A percentile compares a stretch with the other conserved stretches of the same genome.
Conservation (phyloP, 1,139 yeast species). For the Yamadazyma trypodendri region DNA sequence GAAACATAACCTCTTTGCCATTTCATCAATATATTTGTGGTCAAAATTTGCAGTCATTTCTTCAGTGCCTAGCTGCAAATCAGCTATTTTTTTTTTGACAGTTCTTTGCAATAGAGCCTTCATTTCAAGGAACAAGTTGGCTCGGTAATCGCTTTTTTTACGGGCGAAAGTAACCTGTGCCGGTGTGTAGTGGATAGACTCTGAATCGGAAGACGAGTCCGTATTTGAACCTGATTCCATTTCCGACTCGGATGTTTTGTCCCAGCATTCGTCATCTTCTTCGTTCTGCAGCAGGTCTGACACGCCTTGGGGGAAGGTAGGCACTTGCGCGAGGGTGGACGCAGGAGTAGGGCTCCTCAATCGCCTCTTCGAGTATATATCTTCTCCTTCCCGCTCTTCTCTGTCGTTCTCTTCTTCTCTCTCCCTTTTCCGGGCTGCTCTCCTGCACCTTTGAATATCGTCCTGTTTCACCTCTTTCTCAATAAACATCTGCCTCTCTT, state of each 20-base stretch:
- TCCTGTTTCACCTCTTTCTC: conserved; percentile 1
- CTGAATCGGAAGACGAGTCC: conserved; percentile 9
- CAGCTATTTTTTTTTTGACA: conserved; percentile 21
- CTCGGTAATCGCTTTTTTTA: conserved; percentile 24
- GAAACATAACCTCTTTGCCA: conserved; percentile 23
- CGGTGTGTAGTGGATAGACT: conserved; percentile 2
- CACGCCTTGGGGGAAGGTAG: too few relatives aligned
- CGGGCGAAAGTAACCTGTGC: not conserved
- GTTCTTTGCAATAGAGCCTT: conserved; percentile 36
- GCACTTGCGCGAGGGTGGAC: too few relatives aligned
- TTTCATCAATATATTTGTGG: conserved; percentile 16
- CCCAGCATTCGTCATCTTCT: not conserved
- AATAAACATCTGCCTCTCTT: conserved; percentile 1
- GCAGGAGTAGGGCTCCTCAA: too few relatives aligned
- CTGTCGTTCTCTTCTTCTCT: not conserved
- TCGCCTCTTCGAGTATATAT: too few relatives aligned
- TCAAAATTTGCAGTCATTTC: conserved; percentile 21
- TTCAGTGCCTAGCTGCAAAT: conserved; percentile 8
- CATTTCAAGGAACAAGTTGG: conserved; percentile 38
- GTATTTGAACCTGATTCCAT: conserved; percentile 6
- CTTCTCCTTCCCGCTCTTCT: not conserved
- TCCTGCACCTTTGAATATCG: not conserved
- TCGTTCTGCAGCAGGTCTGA: too few relatives aligned
- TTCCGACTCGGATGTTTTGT: not conserved
- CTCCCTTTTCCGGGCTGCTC: not conserved